phyloP scores from a whole-genome alignment of 2,329 filamentous ascomycete species.

The Cladosporium cucumerinum region DNA sequence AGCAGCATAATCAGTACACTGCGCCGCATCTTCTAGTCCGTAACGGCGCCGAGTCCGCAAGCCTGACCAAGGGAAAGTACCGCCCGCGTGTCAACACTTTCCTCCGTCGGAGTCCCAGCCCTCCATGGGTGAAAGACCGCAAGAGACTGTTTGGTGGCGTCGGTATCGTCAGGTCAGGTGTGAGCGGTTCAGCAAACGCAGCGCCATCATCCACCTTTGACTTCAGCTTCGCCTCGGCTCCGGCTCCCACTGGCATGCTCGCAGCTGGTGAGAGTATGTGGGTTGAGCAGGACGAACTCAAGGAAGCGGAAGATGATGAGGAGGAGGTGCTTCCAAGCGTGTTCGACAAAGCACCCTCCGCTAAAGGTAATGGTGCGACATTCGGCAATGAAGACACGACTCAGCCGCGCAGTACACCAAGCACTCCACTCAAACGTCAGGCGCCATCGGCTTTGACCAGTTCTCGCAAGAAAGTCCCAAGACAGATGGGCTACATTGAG shows the following conservation, averaged over 20 bases:
- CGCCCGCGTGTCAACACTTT: conserved; percentile 18
- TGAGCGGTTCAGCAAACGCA: background rate
- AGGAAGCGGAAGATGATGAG: background rate
- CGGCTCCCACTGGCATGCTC: background rate
- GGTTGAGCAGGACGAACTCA: conserved; percentile 9
- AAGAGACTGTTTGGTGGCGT: conserved; percentile 15
- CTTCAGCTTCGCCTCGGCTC: conserved; percentile 9
- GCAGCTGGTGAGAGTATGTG: conserved; percentile 12
- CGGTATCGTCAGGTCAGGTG: conserved; percentile 4
- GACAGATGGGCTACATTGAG: conserved; percentile 13
- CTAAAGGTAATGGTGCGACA: background rate
- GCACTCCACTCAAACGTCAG: background rate
- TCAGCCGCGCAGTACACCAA: background rate
- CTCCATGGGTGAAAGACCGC: conserved; percentile 15
- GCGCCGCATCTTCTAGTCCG: conserved; percentile 29
- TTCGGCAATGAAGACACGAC: background rate
- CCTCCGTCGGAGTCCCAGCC: conserved; percentile 16
- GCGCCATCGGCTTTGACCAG: background rate
- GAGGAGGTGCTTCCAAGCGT: background rate
- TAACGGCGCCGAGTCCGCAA: conserved; percentile 25
- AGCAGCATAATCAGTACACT: conserved; percentile 32
- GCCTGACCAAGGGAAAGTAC: conserved; percentile 17
- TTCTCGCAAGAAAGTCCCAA: background rate
- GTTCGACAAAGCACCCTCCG: background rate
- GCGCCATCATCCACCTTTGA: background rate